Conservation (phyloP, 129 eudicot genomes). For the Saussurea involucrata region DNA sequence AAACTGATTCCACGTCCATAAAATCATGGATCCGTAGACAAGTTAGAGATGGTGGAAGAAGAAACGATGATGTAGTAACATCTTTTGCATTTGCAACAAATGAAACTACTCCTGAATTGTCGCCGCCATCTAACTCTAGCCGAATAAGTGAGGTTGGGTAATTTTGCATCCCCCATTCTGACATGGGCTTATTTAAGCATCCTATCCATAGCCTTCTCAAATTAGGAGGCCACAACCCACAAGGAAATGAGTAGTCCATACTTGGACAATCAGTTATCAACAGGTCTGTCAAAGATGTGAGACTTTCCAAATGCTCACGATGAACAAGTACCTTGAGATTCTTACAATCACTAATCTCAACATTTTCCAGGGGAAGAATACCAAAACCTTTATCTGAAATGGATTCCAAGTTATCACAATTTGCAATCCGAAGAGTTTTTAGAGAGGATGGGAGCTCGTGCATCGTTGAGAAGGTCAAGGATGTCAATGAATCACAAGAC, state of each 20-base stretch:
- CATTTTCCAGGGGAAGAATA: too few species aligned
- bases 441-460: background rate
- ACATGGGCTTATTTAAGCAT: too few species aligned
- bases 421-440: background rate
- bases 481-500: too few species aligned
- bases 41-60: slow-evolving; percentile 8
- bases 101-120: background rate
- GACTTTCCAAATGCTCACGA: too few species aligned
- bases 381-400: too few species aligned
- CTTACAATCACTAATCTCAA: background rate
- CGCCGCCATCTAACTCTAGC: background rate
- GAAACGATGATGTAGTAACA: background rate
- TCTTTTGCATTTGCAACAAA: too few species aligned
- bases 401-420: background rate
- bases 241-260: background rate
- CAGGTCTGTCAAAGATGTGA: background rate
- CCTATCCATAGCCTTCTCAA: too few species aligned
- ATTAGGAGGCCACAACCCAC: too few species aligned
- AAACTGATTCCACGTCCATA: background rate
- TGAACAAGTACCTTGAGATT: background rate
- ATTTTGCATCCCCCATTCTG: too few species aligned
- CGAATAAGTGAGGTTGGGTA: background rate
- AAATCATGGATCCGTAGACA: background rate
- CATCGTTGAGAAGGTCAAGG: too few species aligned
- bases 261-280: background rate